Conservation (phyloP, 2,329 filamentous ascomycete genomes). For the Alternaria triticimaculans region DNA sequence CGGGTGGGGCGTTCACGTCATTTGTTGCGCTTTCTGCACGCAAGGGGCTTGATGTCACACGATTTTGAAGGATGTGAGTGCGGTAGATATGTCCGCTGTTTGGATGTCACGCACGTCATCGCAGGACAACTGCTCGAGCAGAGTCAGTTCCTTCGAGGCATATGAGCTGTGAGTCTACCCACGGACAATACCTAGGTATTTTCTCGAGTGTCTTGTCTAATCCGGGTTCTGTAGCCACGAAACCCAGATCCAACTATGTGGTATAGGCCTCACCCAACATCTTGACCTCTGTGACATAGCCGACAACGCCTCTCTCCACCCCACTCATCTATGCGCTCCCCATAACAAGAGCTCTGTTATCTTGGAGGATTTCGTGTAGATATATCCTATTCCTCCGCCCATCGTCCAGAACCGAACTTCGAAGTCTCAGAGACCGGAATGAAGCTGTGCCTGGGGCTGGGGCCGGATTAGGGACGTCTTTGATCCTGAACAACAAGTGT, state of each 20-base stretch:
- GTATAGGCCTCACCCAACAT: no score
- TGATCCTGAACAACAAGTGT: constrained; percentile 4
- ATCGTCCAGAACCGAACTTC: not conserved
- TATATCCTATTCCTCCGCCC: not conserved
- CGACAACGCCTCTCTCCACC: no score
- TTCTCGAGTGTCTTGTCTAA: no score
- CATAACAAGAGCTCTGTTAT: not conserved
- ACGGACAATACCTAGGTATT: no score
- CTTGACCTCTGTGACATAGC: no score
- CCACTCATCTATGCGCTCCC: not conserved
- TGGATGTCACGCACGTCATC: not conserved
- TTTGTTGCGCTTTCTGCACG: not conserved
- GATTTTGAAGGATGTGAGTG: not conserved
- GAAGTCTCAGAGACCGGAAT: not conserved
- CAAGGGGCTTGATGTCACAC: not conserved
- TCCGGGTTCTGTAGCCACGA: no score
- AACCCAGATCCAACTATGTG: not conserved
- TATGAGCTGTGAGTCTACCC: no score
- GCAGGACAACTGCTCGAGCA: not conserved
- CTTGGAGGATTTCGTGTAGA: not conserved
- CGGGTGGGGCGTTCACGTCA: constrained; percentile 10
- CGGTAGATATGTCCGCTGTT: not conserved
- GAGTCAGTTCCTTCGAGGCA: not conserved
- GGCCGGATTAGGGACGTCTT: not conserved
- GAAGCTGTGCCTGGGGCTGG: not conserved